Conservation (phyloP, 2,329 filamentous ascomycete species). For the Periconia macrospinosa region DNA sequence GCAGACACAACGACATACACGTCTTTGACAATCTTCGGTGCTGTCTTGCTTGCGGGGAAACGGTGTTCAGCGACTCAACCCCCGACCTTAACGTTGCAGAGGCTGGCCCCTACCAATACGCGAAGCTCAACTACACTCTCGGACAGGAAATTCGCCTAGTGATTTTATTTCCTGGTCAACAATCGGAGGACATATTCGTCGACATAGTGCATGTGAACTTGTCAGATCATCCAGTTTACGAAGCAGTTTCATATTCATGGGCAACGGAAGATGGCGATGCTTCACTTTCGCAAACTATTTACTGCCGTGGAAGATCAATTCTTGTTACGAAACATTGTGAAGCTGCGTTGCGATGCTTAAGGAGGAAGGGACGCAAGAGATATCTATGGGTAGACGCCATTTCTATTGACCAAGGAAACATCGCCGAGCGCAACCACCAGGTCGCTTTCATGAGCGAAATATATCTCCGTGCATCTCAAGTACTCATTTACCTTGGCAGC, state of each 20-base stretch:
- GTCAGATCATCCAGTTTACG: constrained; percentile 10
- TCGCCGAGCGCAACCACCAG: constrained; percentile 8
- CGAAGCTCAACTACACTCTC: constrained; percentile 5
- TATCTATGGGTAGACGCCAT: constrained; percentile 11
- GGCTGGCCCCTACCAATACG: constrained; percentile 9
- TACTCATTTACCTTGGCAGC: constrained; percentile 14
- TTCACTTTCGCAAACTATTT: constrained; percentile 1
- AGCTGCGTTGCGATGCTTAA: not conserved
- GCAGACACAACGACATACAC: constrained; percentile 14
- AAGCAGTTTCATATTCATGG: constrained; percentile 27
- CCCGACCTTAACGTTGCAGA: not conserved
- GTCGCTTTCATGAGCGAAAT: constrained; percentile 10
- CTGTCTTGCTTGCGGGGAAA: constrained; percentile 16
- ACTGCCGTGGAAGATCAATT: constrained; percentile 4
- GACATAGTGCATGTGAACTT: constrained; percentile 11
- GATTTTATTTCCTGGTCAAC: constrained; percentile 4
- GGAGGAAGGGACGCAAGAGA: not conserved
- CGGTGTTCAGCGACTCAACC: constrained; percentile 3
- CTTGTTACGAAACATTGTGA: constrained; percentile 4
- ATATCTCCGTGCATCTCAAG: constrained; percentile 3
- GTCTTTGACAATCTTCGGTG: constrained; percentile 15
- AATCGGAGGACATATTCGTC: not conserved
- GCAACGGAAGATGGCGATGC: constrained; percentile 8
- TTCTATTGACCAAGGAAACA: constrained; percentile 10
- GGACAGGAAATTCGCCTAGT: constrained; percentile 7